phyloP scores from a whole-genome alignment of 805 yeast genomes.

The Monosporozyma yasuniensis region DNA sequence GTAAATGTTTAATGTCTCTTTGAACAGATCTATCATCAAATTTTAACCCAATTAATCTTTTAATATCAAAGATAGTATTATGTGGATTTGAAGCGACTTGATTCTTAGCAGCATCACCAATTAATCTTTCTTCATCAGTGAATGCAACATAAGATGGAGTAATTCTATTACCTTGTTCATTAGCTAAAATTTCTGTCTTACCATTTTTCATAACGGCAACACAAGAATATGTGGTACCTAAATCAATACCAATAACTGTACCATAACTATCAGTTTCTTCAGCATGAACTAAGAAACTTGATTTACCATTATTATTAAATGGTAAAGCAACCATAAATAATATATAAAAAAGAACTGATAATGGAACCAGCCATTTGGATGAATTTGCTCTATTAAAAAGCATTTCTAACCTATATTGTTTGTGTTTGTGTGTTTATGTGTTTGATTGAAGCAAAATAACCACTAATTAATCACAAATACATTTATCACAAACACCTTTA shows the following conservation, averaged over 20 bases:
- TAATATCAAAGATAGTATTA: slow-evolving; percentile 85
- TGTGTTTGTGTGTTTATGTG: neutral
- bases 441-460: no score
- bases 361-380: slow-evolving; percentile 41
- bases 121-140: slow-evolving; percentile 83
- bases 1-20: slow-evolving; percentile 74
- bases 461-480: no score
- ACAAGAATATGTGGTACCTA: slow-evolving; percentile 97
- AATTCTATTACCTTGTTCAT: slow-evolving; percentile 95
- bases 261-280: slow-evolving; percentile 43
- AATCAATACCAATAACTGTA: slow-evolving; percentile 83
- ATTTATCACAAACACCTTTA: no score
- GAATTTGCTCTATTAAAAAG: slow-evolving; percentile 6
- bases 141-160: slow-evolving; percentile 94
- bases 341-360: slow-evolving; percentile 28
- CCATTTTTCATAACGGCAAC: slow-evolving; percentile 83
- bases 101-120: slow-evolving; percentile 95
- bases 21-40: slow-evolving; percentile 70
- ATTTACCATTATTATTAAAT: slow-evolving; percentile 7
- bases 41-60: slow-evolving; percentile 83
- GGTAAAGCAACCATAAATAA: slow-evolving; percentile 26
- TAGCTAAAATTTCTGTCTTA: slow-evolving; percentile 85
- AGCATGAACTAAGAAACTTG: slow-evolving; percentile 27
- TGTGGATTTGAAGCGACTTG: slow-evolving; percentile 84
- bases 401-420: neutral